Base-by-base conservation (phyloP, 148 eudicot genomes). In the Silene conica region DNA sequence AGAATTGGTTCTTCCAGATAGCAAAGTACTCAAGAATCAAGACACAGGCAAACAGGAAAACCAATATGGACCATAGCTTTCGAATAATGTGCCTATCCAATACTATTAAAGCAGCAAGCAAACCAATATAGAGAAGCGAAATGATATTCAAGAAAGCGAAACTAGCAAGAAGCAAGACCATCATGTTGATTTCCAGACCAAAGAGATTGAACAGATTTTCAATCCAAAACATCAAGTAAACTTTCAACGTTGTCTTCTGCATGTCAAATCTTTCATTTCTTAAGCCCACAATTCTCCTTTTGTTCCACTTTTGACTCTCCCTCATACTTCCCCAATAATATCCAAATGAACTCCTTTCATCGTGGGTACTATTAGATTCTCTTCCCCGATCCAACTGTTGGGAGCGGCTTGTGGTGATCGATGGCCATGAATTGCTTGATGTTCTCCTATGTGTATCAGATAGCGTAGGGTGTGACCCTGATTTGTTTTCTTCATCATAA, bases 111-210 rank as follows among this genome's bases (percentile, higher is more conserved):
- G 89, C 85, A 76, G 91, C 94, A 60, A 96, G 96, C 82, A 89
- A 81, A 18, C 87, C 95, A 76, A 96, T 87, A 70, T 92, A 96
- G 73, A 92, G 84, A 82, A 92, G 74, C 63, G 99, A 96, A 61
- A 90, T 78, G 67, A 86, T 89, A 85, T 96, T 96, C 81, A 96
- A 77, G 79, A 96, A 75, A 56, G 87, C 92, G 80, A 92, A 96
- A 74, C 99, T 96, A 68, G 92, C 83, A 58, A 96, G 84, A 79
- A 96, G 89, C 86, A 96, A 74, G n/a, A 85, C 92, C 74, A 96
- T 84, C 99, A 92, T 92, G 76, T 89, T 96, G 62, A 96, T 92
- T 89, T 96, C 99, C 28, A 96, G 92, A 46, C 99, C 97, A 80
- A 92, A 96, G 69, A 96, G 96, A 77, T 90, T 92, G 79, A 92